Evolutionary conservation across 2,329 filamentous ascomycete genomes (phyloP), one percentile per base, ranked within the genome.

Genomic region (Taxawa tesnikishii): DNA sequence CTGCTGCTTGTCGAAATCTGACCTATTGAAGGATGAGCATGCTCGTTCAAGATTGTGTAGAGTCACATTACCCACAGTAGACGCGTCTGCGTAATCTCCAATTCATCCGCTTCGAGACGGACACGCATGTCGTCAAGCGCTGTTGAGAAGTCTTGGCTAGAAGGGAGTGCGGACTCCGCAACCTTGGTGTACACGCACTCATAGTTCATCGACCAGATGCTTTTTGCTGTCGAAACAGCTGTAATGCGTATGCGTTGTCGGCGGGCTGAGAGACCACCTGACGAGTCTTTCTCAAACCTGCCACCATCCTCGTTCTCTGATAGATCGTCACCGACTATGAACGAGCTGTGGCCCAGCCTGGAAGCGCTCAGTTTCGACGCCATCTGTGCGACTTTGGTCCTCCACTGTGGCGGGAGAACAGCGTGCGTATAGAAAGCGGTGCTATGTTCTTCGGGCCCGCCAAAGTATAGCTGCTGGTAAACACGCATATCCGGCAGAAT

Each of bases 391-490:
- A 42, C 27, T 27, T 30, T 37, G 13, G 29, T 29, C 11, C 34
- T 35, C 47, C 47, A 50, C 7, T 33, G 31, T 1, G 40, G 44
- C 7, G 43, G 34, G 11, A n/a, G 4, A 5, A 42, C 21, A 8
- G 17, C 15, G 8, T n/a, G 19, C 2, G 13, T 7, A 7, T 15
- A 24, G 13, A 12, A 11, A 8, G 25, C 25, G 5, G 6, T 15
- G 11, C 4, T n/a, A n/a, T 16, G 5, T 13, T 15, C 12, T 17
- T 5, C 26, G 5, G 31, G 28, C 4, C 14, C 12, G 21, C 17
- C 15, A 19, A 13, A 33, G 23, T 41, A 38, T 1, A 43, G 24
- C 16, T 32, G 14, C 13, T 35, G 34, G 2, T 15, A 16, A 8
- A 45, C 26, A 6, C 26, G 28, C 16, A 45, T 24, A 15, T 44